Evolutionary conservation across 192 early-diverging fungal species (phyloP).

Genomic region (Chytriomyces sp.): DNA sequence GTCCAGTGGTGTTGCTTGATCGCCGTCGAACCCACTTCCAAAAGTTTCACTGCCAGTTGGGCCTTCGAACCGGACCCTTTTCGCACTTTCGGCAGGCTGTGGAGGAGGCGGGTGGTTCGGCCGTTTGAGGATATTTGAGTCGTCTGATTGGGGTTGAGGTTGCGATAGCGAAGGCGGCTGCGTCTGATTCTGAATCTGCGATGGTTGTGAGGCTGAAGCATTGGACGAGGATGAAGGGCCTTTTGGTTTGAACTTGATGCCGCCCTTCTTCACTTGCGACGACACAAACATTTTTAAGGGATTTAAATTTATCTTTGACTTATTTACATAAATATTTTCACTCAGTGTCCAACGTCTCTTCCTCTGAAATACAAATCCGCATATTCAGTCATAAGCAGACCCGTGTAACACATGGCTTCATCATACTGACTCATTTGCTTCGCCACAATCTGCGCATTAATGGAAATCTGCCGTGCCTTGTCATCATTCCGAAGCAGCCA

Average conservation of each 20-base stretch:
- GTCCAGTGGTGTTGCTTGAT: too few species aligned
- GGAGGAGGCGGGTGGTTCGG: too few species aligned
- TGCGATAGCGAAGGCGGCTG: background rate
- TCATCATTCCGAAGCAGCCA: background rate
- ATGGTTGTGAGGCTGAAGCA: background rate
- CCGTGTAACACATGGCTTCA: background rate
- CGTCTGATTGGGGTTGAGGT: background rate
- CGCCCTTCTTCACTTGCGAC: background rate
- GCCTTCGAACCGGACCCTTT: too few species aligned
- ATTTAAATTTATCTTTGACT: too few species aligned
- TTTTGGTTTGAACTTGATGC: slow-evolving; percentile 2
- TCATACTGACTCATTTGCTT: background rate
- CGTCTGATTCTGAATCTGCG: background rate
- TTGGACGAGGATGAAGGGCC: background rate
- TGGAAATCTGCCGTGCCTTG: background rate
- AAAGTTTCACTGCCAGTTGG: too few species aligned
- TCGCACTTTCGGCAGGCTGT: too few species aligned
- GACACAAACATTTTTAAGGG: background rate
- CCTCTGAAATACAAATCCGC: background rate
- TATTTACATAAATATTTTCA: too few species aligned
- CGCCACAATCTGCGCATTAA: background rate
- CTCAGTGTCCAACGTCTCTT: background rate
- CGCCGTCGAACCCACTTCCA: too few species aligned
- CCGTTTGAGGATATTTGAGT: background rate
- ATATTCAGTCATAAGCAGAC: background rate